Evolutionary conservation across 2,329 filamentous ascomycete species (phyloP).

Genomic region (Penicillium vulpinum): DNA sequence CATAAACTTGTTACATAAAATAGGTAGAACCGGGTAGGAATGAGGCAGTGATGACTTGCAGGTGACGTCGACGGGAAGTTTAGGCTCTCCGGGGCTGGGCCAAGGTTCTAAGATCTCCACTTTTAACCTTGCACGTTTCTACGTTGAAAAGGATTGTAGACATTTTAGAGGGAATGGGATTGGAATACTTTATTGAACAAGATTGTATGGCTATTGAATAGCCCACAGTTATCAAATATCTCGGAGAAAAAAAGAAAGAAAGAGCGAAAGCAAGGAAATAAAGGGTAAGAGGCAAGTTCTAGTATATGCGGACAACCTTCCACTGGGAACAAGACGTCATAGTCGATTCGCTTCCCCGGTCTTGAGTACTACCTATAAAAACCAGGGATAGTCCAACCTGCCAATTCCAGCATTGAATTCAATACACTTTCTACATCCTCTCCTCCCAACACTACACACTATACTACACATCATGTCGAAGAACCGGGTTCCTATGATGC

Average conservation of each 20-base stretch:
- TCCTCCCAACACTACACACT: constrained; percentile 1
- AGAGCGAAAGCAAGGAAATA: background rate
- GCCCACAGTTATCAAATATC: too few species aligned
- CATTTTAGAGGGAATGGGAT: background rate
- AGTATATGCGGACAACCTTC: background rate
- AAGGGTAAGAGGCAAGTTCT: background rate
- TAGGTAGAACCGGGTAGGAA: background rate
- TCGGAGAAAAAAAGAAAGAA: background rate
- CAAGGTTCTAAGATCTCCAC: background rate
- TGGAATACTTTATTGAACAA: background rate
- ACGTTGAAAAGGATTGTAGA: background rate
- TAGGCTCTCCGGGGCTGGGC: constrained; percentile 3
- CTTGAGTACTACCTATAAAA: constrained; percentile 8
- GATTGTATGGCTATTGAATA: background rate
- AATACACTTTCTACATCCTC: background rate
- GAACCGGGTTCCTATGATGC: constrained; percentile 37
- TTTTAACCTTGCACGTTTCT: background rate
- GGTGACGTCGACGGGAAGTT: constrained; percentile 28
- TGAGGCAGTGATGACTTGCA: constrained; percentile 22
- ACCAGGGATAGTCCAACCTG: background rate
- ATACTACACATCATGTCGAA: constrained; percentile 32
- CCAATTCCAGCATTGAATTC: background rate
- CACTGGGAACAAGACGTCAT: constrained; percentile 20
- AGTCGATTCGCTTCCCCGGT: constrained; percentile 10
- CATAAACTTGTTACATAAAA: background rate